Percentiles rank a stretch among this genome's conserved stretches.
Conservation (phyloP, 2,329 filamentous ascomycete species). For the Colletotrichum melonis region DNA sequence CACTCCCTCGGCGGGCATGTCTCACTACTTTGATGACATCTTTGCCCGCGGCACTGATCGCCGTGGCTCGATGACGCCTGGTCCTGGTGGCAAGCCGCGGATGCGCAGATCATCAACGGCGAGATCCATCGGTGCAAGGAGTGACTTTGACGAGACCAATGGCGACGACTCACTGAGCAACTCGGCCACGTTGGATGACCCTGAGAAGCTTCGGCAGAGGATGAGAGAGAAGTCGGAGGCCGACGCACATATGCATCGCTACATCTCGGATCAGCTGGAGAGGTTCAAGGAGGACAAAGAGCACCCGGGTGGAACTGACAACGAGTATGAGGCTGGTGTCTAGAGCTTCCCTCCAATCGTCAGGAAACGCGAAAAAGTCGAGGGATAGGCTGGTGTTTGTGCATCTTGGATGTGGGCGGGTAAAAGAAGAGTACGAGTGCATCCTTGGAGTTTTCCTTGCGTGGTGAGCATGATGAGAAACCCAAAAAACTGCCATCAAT, state of each 20-base stretch:
- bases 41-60: slow-evolving; percentile 68
- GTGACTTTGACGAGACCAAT: slow-evolving; percentile 75
- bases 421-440: background rate
- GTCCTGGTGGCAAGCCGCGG: slow-evolving; percentile 52
- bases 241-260: slow-evolving; percentile 80
- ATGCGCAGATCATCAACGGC: slow-evolving; percentile 84
- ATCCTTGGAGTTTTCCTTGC: slow-evolving; percentile 16
- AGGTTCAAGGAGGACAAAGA: slow-evolving; percentile 63
- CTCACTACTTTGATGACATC: slow-evolving; percentile 96
- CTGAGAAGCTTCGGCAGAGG: slow-evolving; percentile 59
- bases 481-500: slow-evolving; percentile 3
- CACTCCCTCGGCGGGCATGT: slow-evolving; percentile 83
- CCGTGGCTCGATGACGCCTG: slow-evolving; percentile 47
- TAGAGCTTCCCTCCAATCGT: background rate
- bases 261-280: slow-evolving; percentile 84
- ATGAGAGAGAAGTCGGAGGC: slow-evolving; percentile 63
- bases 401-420: background rate
- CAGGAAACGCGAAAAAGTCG: background rate
- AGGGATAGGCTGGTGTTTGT: background rate
- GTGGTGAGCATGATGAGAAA: background rate
- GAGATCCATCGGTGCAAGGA: slow-evolving; percentile 85
- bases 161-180: slow-evolving; percentile 51
- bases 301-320: slow-evolving; percentile 46
- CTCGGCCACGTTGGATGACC: slow-evolving; percentile 28
- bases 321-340: slow-evolving; percentile 58